phyloP scores from a whole-genome alignment of 2,329 filamentous ascomycete genomes.

The Talaromyces sp. region DNA sequence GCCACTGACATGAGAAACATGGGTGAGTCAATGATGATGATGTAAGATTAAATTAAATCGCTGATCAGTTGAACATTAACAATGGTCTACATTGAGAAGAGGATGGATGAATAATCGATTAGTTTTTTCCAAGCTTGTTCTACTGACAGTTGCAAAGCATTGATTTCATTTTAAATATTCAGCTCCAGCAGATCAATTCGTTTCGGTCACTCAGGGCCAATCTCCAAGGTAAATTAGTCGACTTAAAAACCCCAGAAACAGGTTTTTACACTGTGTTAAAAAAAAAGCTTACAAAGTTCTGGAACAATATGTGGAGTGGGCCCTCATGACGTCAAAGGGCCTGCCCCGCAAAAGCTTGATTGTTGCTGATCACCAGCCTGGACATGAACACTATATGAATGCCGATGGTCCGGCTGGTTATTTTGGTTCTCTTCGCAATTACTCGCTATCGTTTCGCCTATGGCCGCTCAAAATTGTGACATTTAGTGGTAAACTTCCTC shows the following conservation, averaged over 20 bases:
- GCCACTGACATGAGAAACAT: too few relatives aligned
- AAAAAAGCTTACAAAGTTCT: background rate
- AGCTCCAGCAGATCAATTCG: background rate
- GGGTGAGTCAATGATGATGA: too few relatives aligned
- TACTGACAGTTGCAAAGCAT: too few relatives aligned
- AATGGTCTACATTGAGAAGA: too few relatives aligned
- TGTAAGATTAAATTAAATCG: too few relatives aligned
- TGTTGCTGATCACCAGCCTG: background rate
- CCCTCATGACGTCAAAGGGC: conserved; percentile 5
- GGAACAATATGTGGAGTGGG: background rate
- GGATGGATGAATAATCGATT: too few relatives aligned
- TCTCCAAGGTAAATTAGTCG: background rate
- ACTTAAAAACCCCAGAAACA: background rate
- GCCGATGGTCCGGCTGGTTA: background rate
- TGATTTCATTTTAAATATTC: background rate
- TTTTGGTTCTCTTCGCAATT: background rate
- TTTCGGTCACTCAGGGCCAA: background rate
- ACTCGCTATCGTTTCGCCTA: background rate
- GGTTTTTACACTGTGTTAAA: background rate
- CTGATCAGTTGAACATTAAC: too few relatives aligned
- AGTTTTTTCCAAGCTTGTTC: too few relatives aligned
- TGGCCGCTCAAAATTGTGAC: too few relatives aligned
- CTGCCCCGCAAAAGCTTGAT: conserved; percentile 10
- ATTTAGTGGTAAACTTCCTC: too few relatives aligned
- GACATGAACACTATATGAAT: background rate